Percentiles rank a stretch among this genome's conserved stretches.
Evolutionary conservation across 805 yeast genomes (phyloP).

Genomic region (Saturnispora gosingensis): DNA sequence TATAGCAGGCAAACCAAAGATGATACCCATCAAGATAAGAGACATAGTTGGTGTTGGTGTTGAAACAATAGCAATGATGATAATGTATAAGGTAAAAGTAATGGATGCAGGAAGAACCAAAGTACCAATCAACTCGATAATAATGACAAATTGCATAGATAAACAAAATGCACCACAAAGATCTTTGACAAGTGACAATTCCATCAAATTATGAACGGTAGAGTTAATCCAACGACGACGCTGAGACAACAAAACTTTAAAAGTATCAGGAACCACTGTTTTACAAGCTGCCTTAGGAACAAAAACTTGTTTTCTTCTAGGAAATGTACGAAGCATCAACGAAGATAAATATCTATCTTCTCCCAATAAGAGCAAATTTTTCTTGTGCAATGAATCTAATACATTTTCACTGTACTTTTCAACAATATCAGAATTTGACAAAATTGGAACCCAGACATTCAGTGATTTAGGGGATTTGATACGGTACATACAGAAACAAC

Average conservation of each 20-base stretch:
- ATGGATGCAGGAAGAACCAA: conserved; percentile 85
- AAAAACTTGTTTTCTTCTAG: conserved; percentile 78
- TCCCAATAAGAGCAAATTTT: conserved; percentile 77
- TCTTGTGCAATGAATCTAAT: conserved; percentile 73
- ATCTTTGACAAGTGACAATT: conserved; percentile 72
- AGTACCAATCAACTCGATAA: conserved; percentile 79
- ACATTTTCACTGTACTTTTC: conserved; percentile 85
- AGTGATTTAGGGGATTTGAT: conserved; percentile 80
- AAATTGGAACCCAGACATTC: conserved; percentile 85
- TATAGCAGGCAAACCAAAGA: conserved; percentile 79
- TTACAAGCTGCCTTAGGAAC: conserved; percentile 89
- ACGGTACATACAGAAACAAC: conserved; percentile 88
- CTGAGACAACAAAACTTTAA: conserved; percentile 74
- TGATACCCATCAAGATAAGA: conserved; percentile 62
- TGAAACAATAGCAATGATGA: conserved; percentile 59
- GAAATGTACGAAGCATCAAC: conserved; percentile 80
- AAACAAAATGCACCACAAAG: conserved; percentile 92
- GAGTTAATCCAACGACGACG: conserved; percentile 97
- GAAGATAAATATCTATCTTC: conserved; percentile 85
- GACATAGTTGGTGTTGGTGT: conserved; percentile 73
- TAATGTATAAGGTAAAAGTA: conserved; percentile 70
- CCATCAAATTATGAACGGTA: conserved; percentile 87
- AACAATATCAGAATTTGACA: conserved; percentile 89
- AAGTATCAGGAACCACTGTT: conserved; percentile 79
- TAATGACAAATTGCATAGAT: conserved; percentile 88